Conservation (phyloP, 2,329 filamentous ascomycete species). For the Sclerotinia nivalis region DNA sequence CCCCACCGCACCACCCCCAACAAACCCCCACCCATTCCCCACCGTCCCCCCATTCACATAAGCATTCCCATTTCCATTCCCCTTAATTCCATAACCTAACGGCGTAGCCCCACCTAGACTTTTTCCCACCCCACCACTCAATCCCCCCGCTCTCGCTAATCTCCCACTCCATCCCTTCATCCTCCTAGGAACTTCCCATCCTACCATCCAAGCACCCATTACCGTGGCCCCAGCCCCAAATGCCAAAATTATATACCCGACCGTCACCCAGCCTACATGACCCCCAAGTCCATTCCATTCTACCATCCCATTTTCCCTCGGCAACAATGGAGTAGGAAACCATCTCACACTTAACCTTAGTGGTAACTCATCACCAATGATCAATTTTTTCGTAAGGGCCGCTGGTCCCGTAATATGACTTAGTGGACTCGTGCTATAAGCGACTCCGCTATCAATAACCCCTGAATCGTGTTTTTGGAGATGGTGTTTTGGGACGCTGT, state of each 20-base stretch:
- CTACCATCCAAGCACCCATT: slow-evolving; percentile 61
- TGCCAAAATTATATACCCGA: slow-evolving; percentile 62
- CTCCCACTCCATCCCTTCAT: slow-evolving; percentile 32
- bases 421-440: slow-evolving; percentile 66
- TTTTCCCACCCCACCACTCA: slow-evolving; percentile 30
- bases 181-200: slow-evolving; percentile 55
- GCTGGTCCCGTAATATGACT: slow-evolving; percentile 53
- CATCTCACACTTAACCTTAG: slow-evolving; percentile 80
- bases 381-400: slow-evolving; percentile 60
- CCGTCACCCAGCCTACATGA: slow-evolving; percentile 58
- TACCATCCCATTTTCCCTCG: slow-evolving; percentile 64
- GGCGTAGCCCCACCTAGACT: slow-evolving; percentile 36
- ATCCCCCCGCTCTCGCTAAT: slow-evolving; percentile 35
- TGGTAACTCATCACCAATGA: slow-evolving; percentile 84
- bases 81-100: slow-evolving; percentile 33
- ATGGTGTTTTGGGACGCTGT: slow-evolving; percentile 61
- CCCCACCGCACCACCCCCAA: not conserved
- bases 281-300: slow-evolving; percentile 67
- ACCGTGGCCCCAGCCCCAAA: slow-evolving; percentile 57
- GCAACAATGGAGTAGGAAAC: slow-evolving; percentile 75
- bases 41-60: slow-evolving; percentile 27
- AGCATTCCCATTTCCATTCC: slow-evolving; percentile 24
- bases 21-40: slow-evolving; percentile 33
- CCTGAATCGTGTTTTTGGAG: slow-evolving; percentile 67
- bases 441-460: slow-evolving; percentile 82